Base-by-base conservation (phyloP, 2,329 filamentous ascomycete species). In the Colletotrichum musae region DNA sequence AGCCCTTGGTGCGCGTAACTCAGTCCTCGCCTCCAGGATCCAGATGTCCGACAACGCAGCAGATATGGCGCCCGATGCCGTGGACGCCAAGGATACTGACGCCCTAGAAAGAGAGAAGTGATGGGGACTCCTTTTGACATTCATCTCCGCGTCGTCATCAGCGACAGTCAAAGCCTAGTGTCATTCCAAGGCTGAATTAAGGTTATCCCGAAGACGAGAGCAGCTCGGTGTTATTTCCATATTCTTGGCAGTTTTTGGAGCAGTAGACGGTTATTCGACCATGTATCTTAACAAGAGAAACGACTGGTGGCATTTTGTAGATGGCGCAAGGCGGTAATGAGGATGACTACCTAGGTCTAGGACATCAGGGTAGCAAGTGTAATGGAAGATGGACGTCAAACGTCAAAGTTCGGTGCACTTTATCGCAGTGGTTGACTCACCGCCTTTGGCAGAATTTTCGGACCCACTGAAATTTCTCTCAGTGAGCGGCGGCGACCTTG, bases 401-500 rank as follows among this genome's bases (percentile, higher is more conserved):
- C 4, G 47, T 28, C 9, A n/a, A 28, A 15, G 13, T 61, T 43
- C 21, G 39, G 53, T 21, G 12, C 13, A 41, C 21, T 59, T 48
- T 18, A 62, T 61, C 24, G 26, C 5, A 50, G 12, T 28, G 21
- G n/a, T 24, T 24, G 21, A 24, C 66, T 69, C 50, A 69, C 66
- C 66, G 66, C 66, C 56, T 52, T 60, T 48, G 70, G 70, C 70
- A 71, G 63, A 71, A 71, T 64, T 6, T 4, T 3, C 2, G n/a
- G 58, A 63, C 70, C 70, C 70, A 70, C 70, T 70, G 54, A 71
- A 71, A 70, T 71, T 71, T 71, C 70, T 71, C 60, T 69, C 43
- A 32, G 32, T 28, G 50, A 65, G 56, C 47, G 18, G 54, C 62
- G 50, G 39, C 56, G 43, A 39, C 15, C 50, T 56, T 36, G 21